A percentile compares a stretch with the other conserved stretches of the same genome.
These are phyloP conservation scores for Salvia miltiorrhiza DNA, from an alignment of 257 asterid genomes.

Conservation along the genomic window DNA sequence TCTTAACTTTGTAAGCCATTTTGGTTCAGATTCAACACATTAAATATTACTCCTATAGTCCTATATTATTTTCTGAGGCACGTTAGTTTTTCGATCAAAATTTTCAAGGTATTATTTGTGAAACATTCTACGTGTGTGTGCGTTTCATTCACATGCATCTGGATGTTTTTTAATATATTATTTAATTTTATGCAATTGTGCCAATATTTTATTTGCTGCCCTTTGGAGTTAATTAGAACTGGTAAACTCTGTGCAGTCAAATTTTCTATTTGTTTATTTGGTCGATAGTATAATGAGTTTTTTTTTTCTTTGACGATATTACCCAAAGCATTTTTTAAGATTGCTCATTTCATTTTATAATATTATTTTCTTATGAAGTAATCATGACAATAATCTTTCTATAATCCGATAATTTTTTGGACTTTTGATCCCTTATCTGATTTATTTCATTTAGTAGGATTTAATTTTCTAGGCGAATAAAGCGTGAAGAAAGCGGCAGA, in stretches of 20 bases:
- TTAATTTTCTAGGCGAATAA: background rate
- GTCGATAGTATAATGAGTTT: no score
- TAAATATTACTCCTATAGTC: background rate
- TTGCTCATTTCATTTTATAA: background rate
- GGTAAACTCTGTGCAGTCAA: background rate
- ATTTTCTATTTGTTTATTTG: no score
- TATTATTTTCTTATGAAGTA: no score
- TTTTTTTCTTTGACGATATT: no score
- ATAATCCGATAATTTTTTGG: no score
- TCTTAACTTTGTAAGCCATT: slow-evolving; percentile 5
- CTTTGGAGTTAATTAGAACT: background rate
- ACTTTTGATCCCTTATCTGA: background rate
- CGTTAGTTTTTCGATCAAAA: background rate
- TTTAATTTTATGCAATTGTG: background rate
- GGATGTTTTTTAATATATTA: background rate
- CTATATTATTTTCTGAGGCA: background rate
- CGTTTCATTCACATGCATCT: background rate
- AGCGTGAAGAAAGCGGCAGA: background rate
- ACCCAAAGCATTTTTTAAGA: background rate
- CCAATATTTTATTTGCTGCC: background rate
- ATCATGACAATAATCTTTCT: no score
- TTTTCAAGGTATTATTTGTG: background rate
- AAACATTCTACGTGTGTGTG: background rate
- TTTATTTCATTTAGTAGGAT: background rate
- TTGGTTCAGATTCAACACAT: slow-evolving; percentile 11